Evolutionary conservation across 2,329 filamentous ascomycete species (phyloP).

Genomic region (Colletotrichum zoysiae): DNA sequence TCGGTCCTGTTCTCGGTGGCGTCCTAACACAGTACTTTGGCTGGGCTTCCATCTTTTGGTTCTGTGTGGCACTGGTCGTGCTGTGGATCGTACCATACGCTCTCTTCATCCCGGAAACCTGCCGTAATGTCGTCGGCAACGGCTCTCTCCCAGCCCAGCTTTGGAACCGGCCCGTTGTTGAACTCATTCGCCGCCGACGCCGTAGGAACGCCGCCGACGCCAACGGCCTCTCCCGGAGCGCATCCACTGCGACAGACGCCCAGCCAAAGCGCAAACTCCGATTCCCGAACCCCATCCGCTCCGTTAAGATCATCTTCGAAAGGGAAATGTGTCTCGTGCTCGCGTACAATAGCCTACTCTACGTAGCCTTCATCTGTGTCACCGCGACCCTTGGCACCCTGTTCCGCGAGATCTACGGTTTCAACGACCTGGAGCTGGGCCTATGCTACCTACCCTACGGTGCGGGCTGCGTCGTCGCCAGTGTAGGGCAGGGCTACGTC

Average conservation of each 20-base stretch:
- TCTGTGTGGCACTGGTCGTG: conserved; percentile 68
- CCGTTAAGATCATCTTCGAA: conserved; percentile 65
- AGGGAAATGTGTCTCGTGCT: conserved; percentile 69
- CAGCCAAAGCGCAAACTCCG: conserved; percentile 57
- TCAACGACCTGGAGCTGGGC: conserved; percentile 64
- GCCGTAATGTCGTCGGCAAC: conserved; percentile 71
- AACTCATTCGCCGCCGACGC: conserved; percentile 58
- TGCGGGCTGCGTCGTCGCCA: conserved; percentile 61
- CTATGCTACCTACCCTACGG: conserved; percentile 69
- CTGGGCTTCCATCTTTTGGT: conserved; percentile 80
- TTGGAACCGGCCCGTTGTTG: conserved; percentile 70
- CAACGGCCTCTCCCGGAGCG: conserved; percentile 37
- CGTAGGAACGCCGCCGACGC: conserved; percentile 41
- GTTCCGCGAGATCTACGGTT: conserved; percentile 64
- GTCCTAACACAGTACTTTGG: conserved; percentile 72
- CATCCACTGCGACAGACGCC: conserved; percentile 49
- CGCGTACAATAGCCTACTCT: conserved; percentile 66
- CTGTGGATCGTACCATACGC: conserved; percentile 66
- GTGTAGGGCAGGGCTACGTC: conserved; percentile 67
- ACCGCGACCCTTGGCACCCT: conserved; percentile 66
- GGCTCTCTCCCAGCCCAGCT: conserved; percentile 69
- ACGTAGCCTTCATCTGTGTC: conserved; percentile 67
- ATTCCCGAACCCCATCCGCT: conserved; percentile 69
- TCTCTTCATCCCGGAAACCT: conserved; percentile 70
- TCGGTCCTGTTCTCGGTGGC: conserved; percentile 74